Evolutionary conservation across 352 stramenopile genomes (phyloP), one percentile per base, ranked within the genome.

Genomic region (Achlya hypogyna): DNA sequence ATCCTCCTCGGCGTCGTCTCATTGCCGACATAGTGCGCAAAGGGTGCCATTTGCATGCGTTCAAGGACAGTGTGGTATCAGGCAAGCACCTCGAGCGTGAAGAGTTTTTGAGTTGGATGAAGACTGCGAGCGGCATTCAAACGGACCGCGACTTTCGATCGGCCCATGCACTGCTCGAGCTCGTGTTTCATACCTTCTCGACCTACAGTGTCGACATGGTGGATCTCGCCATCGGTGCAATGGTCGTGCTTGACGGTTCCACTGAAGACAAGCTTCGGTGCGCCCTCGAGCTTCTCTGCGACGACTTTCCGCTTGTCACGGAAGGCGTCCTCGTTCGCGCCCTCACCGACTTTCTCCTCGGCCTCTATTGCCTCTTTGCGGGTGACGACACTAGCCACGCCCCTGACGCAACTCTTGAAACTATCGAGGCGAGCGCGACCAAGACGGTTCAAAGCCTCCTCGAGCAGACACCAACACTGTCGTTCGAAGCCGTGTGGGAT

Each of bases 181-280:
- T 64, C 22, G 12, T 64, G 18, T 51, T 52, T n/a, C 32, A 64
- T 16, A 52, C 54, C 2, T 64, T 64, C 40, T 25, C 23, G 4
- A 22, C 54, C 16, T 52, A 64, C 54, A 64, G 54, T 38, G 40
- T 64, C 40, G 54, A 64, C 54, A 64, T 64, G 54, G 18, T 52
- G 5, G 54, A 64, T 27, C 54, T 64, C 23, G 28, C 54, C 5
- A 31, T 64, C 20, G 54, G 54, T n/a, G n/a, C 38, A 18, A 35
- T 64, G 18, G 35, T 51, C n/a, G 20, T 64, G 14, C 54, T 64
- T 28, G 54, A 64, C 27, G 54, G 54, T 8, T 35, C 54, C 8
- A 38, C 47, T 8, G 35, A 64, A 52, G 54, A 64, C 18, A 64
- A 64, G 38, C 54, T 64, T n/a, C 54, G 54, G 2, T 12, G 32